phyloP scores from a whole-genome alignment of 2,329 filamentous ascomycete genomes.

The Exserohilum turcica region DNA sequence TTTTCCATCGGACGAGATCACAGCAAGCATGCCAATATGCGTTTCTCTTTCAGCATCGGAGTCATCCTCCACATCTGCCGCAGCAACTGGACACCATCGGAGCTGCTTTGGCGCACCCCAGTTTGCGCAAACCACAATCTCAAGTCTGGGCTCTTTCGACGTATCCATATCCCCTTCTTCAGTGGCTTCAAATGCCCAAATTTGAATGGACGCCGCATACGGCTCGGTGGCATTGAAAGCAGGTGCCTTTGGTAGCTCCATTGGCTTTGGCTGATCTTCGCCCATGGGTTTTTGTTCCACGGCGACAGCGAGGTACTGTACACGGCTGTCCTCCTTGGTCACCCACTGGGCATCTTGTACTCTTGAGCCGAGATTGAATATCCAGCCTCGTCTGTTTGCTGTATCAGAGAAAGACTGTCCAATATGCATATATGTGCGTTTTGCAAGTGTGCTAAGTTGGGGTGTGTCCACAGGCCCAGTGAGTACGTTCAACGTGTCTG shows the following conservation, averaged over 20 bases:
- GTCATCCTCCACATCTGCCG: slow-evolving; percentile 24
- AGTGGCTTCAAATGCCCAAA: slow-evolving; percentile 61
- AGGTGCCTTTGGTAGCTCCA: slow-evolving; percentile 47
- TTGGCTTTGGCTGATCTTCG: slow-evolving; percentile 28
- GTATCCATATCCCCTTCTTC: slow-evolving; percentile 51
- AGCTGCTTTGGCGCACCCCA: slow-evolving; percentile 62
- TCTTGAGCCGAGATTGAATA: slow-evolving; percentile 61
- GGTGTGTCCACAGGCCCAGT: slow-evolving; percentile 57
- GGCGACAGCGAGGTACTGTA: slow-evolving; percentile 62
- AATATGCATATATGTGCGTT: slow-evolving; percentile 53
- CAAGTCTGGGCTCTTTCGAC: slow-evolving; percentile 52
- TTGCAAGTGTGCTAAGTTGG: slow-evolving; percentile 49
- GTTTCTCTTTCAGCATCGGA: slow-evolving; percentile 36
- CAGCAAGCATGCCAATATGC: slow-evolving; percentile 60
- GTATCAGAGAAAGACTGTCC: slow-evolving; percentile 44
- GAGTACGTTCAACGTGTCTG: slow-evolving; percentile 51
- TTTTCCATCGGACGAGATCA: slow-evolving; percentile 63
- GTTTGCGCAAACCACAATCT: slow-evolving; percentile 59
- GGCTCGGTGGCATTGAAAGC: slow-evolving; percentile 58
- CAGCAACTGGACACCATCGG: slow-evolving; percentile 61
- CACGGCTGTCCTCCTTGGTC: slow-evolving; percentile 48
- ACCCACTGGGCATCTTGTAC: slow-evolving; percentile 58
- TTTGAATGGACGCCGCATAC: slow-evolving; percentile 59
- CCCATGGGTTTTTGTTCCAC: slow-evolving; percentile 36
- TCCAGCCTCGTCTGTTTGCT: slow-evolving; percentile 53